These are phyloP conservation scores for Perkinsus olseni DNA, from an alignment of 169 alveolate species.

Conservation along the genomic window DNA sequence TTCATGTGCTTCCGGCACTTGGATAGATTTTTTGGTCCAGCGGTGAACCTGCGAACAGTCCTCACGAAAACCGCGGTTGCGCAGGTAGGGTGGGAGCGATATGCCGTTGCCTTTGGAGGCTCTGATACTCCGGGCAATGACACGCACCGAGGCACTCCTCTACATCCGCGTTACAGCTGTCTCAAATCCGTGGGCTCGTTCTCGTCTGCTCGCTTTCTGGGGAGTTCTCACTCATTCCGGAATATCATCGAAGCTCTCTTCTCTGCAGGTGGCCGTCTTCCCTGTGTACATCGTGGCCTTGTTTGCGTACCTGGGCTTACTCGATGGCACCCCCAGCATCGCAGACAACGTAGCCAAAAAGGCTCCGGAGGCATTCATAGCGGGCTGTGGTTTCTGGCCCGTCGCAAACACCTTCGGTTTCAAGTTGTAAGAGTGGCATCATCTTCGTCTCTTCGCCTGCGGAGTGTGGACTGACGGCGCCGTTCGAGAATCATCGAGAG, in stretches of 20 bases:
- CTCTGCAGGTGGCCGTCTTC: not conserved
- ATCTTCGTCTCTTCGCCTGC: too few species aligned
- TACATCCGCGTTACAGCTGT: too few species aligned
- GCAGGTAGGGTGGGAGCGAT: not conserved
- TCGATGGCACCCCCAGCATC: not conserved
- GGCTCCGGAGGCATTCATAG: not conserved
- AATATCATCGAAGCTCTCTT: not conserved
- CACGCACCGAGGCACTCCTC: too few species aligned
- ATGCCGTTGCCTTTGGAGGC: not conserved
- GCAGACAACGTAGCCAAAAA: not conserved
- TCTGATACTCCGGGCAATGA: too few species aligned
- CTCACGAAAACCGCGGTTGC: not conserved
- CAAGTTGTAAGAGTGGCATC: not conserved
- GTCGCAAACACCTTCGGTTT: not conserved
- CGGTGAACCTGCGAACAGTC: not conserved
- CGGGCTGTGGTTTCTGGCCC: not conserved
- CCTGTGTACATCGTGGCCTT: not conserved
- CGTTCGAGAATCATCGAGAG: too few species aligned
- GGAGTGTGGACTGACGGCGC: too few species aligned
- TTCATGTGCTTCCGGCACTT: not conserved
- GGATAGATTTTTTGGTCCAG: not conserved
- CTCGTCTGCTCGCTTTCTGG: too few species aligned
- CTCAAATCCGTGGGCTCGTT: too few species aligned
- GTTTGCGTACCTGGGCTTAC: not conserved
- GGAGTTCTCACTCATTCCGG: not conserved